Percentiles rank a stretch among this genome's conserved stretches.
Conservation (phyloP, 768 basidiomycete genomes). For the Suillus occidentalis region DNA sequence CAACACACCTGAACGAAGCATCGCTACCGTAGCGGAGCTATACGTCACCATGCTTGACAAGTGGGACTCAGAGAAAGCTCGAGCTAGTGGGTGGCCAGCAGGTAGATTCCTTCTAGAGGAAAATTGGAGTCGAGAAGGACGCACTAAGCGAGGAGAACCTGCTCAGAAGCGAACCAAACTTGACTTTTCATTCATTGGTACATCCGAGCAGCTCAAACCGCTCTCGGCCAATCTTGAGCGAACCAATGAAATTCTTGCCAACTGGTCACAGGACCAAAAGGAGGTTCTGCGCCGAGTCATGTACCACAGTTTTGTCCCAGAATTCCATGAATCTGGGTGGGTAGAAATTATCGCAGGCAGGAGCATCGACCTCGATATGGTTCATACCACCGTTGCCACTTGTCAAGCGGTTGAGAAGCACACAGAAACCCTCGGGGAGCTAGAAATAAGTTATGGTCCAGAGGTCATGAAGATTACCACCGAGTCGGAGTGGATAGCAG, state of each 20-base stretch:
- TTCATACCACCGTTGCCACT: slow-evolving; percentile 21
- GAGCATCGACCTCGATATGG: slow-evolving; percentile 29
- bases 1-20: not conserved
- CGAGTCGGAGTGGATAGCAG: not conserved
- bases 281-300: not conserved
- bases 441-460: not conserved
- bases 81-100: not conserved
- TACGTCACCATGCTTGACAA: not conserved
- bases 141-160: not conserved
- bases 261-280: not conserved
- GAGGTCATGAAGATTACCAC: not conserved
- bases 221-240: not conserved
- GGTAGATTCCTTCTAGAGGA: not conserved
- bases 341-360: slow-evolving; percentile 21
- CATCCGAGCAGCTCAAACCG: not conserved
- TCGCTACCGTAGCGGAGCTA: not conserved
- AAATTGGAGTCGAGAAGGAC: not conserved
- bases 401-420: slow-evolving; percentile 8
- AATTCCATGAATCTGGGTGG: slow-evolving; percentile 31
- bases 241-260: not conserved
- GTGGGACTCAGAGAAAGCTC: not conserved
- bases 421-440: slow-evolving; percentile 17
- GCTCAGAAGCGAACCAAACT: not conserved
- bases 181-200: slow-evolving; percentile 8
- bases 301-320: slow-evolving; percentile 6